A percentile compares a stretch with the other conserved stretches of the same genome.
These are phyloP conservation scores for Erodium texanum DNA, from an alignment of 441 rosid genomes.

Conservation along the genomic window DNA sequence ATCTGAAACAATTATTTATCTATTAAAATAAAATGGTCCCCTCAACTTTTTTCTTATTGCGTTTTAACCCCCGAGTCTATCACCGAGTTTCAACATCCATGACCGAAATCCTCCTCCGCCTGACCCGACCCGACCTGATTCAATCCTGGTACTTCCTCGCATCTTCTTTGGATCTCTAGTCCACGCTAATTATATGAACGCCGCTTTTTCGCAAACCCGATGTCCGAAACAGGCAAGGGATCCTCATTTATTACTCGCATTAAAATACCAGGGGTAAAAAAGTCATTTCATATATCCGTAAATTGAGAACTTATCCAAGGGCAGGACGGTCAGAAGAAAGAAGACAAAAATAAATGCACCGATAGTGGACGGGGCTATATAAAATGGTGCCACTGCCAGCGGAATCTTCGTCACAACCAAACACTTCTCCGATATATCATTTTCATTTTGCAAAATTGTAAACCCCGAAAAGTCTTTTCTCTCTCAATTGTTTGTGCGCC, in stretches of 20 bases:
- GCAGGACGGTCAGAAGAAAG: not conserved
- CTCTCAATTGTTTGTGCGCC: not conserved
- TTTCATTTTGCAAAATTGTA: not conserved
- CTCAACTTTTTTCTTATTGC: no score
- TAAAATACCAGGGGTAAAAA: not conserved
- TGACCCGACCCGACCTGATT: no score
- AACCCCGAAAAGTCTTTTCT: not conserved
- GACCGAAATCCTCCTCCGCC: no score
- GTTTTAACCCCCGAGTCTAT: no score
- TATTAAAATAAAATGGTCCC: no score
- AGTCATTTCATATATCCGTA: not conserved
- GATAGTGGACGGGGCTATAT: not conserved
- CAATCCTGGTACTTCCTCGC: no score
- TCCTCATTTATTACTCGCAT: not conserved
- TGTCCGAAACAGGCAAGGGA: not conserved
- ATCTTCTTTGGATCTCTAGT: no score
- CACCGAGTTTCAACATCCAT: no score
- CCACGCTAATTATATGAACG: not conserved
- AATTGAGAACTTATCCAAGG: not conserved
- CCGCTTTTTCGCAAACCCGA: not conserved
- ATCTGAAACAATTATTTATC: no score
- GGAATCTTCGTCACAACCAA: not conserved
- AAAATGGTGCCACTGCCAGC: not conserved
- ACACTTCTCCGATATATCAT: no score
- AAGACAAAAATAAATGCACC: not conserved